These are phyloP conservation scores for Leucocoprinus leucothites DNA, from an alignment of 768 basidiomycete species.

Conservation along the genomic window DNA sequence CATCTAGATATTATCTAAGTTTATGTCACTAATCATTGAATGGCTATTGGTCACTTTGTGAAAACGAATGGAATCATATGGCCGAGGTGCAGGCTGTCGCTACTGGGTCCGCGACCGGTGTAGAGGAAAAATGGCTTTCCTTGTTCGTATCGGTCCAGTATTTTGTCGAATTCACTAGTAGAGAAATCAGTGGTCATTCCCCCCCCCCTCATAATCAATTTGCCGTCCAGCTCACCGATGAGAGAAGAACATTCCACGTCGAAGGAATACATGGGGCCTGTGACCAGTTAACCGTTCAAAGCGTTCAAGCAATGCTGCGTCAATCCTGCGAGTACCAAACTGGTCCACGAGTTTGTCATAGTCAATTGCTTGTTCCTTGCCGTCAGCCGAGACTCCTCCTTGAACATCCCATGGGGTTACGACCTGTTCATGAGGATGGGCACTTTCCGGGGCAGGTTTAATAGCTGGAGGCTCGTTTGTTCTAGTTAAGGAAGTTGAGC, in stretches of 20 bases:
- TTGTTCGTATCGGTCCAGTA: constrained; percentile 93
- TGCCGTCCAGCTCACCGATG: constrained; percentile 65
- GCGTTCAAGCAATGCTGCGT: constrained; percentile 72
- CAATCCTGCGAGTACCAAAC: constrained; percentile 87
- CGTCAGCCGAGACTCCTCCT: constrained; percentile 83
- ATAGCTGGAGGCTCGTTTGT: neutral
- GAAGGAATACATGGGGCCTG: constrained; percentile 81
- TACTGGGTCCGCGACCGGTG: constrained; percentile 95
- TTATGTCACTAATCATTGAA: neutral
- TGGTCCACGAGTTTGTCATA: constrained; percentile 94
- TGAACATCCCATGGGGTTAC: constrained; percentile 99
- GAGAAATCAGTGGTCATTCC: neutral
- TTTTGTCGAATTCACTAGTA: constrained; percentile 86
- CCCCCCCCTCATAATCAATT: neutral
- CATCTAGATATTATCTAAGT: constrained; percentile 52
- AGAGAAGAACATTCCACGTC: constrained; percentile 96
- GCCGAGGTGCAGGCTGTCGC: constrained; percentile 95
- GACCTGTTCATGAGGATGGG: constrained; percentile 52
- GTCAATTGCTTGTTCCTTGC: constrained; percentile 90
- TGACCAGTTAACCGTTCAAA: constrained; percentile 91
- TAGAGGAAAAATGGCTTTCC: constrained; percentile 98
- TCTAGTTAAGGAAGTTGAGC: neutral
- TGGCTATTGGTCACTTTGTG: constrained; percentile 69
- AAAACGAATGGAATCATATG: constrained; percentile 98
- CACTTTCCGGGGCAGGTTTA: constrained; percentile 12